Conservation (phyloP, 805 yeast species). For the Wickerhamiella shivajii region DNA sequence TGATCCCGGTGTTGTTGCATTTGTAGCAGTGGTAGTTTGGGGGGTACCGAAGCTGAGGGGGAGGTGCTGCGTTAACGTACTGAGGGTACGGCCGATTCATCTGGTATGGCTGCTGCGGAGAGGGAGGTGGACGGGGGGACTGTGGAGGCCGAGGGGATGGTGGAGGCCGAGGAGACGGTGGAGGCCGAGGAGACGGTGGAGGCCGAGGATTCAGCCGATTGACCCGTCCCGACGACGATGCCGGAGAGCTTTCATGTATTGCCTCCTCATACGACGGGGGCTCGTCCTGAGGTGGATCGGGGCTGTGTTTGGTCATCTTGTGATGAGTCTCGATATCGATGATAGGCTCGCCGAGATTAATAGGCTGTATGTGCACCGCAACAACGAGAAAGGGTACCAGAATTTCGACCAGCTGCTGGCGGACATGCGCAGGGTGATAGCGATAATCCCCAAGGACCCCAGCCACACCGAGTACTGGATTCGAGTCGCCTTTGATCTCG, state of each 20-base stretch:
- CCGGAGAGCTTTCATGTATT: no score
- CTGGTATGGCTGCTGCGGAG: background rate
- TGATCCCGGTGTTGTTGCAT: conserved; percentile 4
- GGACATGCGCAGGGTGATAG: conserved; percentile 36
- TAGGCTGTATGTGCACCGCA: conserved; percentile 17
- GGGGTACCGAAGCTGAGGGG: conserved; percentile 2
- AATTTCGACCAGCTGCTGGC: conserved; percentile 14
- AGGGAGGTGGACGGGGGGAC: background rate
- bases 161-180: background rate
- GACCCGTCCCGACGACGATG: no score
- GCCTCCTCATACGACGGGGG: no score
- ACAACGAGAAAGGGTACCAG: conserved; percentile 12
- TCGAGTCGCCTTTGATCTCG: conserved; percentile 48
- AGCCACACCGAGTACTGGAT: conserved; percentile 35
- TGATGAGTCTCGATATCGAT: conserved; percentile 12
- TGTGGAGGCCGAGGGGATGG: background rate
- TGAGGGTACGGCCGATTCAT: no score
- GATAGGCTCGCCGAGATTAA: conserved; percentile 14
- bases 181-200: conserved; percentile 1
- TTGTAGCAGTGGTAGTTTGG: background rate
- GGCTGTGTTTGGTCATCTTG: no score
- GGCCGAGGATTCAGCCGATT: no score
- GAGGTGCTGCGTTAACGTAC: no score
- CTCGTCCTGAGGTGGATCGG: no score
- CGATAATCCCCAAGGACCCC: conserved; percentile 19